Percentiles rank a stretch among this genome's conserved stretches.
Evolutionary conservation across 345 rosid genomes (phyloP).

Genomic region (Aquilaria sinensis): DNA sequence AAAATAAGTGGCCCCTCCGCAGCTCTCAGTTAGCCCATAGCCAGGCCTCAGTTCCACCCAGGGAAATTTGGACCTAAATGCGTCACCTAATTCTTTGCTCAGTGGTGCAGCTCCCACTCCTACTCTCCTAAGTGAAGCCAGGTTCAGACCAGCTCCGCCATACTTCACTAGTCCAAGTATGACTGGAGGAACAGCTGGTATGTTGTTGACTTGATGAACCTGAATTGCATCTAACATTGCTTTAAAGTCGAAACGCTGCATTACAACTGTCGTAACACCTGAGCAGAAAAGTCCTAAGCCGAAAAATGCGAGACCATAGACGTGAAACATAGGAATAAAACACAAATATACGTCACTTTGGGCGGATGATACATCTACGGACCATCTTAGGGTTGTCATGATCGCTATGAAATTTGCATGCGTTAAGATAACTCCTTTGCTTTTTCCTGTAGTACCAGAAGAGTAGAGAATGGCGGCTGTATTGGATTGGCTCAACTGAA

Average conservation of each 20-base stretch:
- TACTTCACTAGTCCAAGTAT: slow-evolving; percentile 41
- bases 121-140: slow-evolving; percentile 36
- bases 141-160: slow-evolving; percentile 17
- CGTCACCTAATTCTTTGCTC: slow-evolving; percentile 41
- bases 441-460: slow-evolving; percentile 62
- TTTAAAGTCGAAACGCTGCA: slow-evolving; percentile 40
- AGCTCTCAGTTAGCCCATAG: slow-evolving; percentile 53
- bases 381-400: slow-evolving; percentile 38
- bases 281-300: slow-evolving; percentile 38
- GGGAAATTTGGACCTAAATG: slow-evolving; percentile 41
- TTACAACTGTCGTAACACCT: slow-evolving; percentile 38
- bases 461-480: slow-evolving; percentile 57
- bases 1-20: slow-evolving; percentile 33
- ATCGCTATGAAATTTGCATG: slow-evolving; percentile 47
- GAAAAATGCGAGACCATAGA: slow-evolving; percentile 58
- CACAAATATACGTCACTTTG: slow-evolving; percentile 38
- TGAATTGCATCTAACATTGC: slow-evolving; percentile 41
- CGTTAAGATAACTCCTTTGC: slow-evolving; percentile 56
- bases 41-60: slow-evolving; percentile 63
- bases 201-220: slow-evolving; percentile 38
- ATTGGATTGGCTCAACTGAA: slow-evolving; percentile 31
- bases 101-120: slow-evolving; percentile 61
- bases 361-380: slow-evolving; percentile 26
- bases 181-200: slow-evolving; percentile 60
- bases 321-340: slow-evolving; percentile 54